phyloP scores from a whole-genome alignment of 306 rosid species.

The Quercus cerris region DNA sequence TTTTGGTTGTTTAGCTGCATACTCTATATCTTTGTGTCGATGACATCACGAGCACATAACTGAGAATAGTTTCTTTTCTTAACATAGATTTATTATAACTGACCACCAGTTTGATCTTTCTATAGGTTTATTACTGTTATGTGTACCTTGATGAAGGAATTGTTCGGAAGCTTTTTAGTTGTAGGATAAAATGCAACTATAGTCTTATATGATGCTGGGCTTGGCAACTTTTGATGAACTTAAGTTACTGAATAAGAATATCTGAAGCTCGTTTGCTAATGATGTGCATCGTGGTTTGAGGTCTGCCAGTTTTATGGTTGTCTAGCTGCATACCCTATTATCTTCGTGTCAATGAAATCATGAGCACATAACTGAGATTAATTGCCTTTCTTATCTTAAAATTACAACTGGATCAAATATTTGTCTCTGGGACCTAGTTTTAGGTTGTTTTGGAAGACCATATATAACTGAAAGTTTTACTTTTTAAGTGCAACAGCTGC shows the following conservation, averaged over 20 bases:
- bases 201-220: no score
- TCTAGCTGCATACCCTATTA: neutral
- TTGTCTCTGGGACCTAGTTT: neutral
- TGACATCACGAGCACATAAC: neutral
- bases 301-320: neutral
- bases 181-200: no score
- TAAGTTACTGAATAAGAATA: no score
- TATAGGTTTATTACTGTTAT: no score
- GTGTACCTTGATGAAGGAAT: no score
- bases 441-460: neutral
- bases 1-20: neutral
- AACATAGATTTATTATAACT: no score
- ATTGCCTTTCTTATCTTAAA: neutral
- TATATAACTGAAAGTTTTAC: neutral
- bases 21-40: neutral
- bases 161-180: no score
- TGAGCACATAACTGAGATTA: neutral
- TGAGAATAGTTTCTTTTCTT: neutral
- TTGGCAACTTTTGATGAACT: no score
- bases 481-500: neutral
- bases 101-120: neutral
- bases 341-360: neutral
- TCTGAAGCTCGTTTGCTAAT: no score
- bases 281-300: no score
- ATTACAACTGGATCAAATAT: neutral